Evolutionary conservation across 78 protist species (phyloP), one percentile per base, ranked within the genome.

Genomic region (Dictyostelium purpureum): DNA sequence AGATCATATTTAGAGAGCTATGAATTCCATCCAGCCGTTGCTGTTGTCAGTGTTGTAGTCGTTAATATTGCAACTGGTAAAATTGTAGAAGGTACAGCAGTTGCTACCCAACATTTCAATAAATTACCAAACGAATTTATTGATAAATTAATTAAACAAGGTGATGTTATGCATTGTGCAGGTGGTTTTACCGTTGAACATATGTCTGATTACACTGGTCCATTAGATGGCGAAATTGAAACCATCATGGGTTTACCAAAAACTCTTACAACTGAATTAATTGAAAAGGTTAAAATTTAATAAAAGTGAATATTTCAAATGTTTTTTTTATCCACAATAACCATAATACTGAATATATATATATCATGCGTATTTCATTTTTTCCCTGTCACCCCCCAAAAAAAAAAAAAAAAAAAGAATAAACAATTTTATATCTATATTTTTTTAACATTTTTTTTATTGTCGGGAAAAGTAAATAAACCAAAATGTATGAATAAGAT

Each of bases 131-230:
- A 88, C 1, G 47, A 37, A 3, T 16, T 35, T 35, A 76, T 77
- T 45, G 94, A 88, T 16, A 51, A 63, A 57, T 38, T 88, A 31
- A 88, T 88, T 47, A 45, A 37, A 35, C 85, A 77, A 56, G 94
- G 94, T 43, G 85, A 88, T 35, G 94, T 88, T 40, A 37, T 88
- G 63, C n/a, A 54, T 45, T 88, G 94, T 61, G 94, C 94, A 6
- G 94, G 94, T 57, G 94, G 94, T 12, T 88, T 88, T 57, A 77
- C 87, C 21, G 69, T 63, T 45, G 94, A 88, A 67, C 87, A 71
- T 59, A 88, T 88, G 94, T 3, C 26, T 7, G 79, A 66, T 11
- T 38, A 35, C 28, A 52, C 74, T 2, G 6, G n/a, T 28, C 38
- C 43, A 12, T n/a, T 66, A 21, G 90, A 81, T 11, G 90, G 90